A percentile compares a stretch with the other conserved stretches of the same genome.
These are phyloP conservation scores for Penicillium angulare DNA, from an alignment of 495 filamentous ascomycete genomes.

Conservation along the genomic window DNA sequence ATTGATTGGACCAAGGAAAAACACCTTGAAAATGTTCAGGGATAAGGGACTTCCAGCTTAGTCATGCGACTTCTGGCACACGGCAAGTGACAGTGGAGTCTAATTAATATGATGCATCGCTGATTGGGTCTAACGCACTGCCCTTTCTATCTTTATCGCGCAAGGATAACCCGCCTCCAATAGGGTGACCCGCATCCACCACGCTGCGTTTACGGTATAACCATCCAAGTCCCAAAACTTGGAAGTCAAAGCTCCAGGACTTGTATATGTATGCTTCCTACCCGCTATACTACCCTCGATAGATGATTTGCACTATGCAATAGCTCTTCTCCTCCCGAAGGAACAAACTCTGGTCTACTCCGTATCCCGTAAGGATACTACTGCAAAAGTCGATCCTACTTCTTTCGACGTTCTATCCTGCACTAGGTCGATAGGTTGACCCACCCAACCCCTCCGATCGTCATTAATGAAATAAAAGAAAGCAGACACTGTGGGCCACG, in stretches of 20 bases:
- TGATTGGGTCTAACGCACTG: background rate
- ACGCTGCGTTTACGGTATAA: background rate
- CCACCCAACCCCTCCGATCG: background rate
- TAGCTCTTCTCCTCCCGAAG: too few relatives aligned
- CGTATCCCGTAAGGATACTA: too few relatives aligned
- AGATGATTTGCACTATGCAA: too few relatives aligned
- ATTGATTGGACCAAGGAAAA: constrained; percentile 4
- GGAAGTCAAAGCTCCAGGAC: too few relatives aligned
- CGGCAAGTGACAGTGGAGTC: background rate
- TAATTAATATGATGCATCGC: background rate
- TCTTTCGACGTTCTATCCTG: background rate
- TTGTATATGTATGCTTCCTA: too few relatives aligned
- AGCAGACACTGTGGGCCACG: background rate
- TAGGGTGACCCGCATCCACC: background rate
- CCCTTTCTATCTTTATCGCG: constrained; percentile 3
- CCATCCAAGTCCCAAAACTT: background rate
- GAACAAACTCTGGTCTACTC: too few relatives aligned
- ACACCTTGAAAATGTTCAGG: too few relatives aligned
- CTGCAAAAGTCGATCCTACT: background rate
- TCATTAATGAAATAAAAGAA: background rate
- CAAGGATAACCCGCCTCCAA: background rate
- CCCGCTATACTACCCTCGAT: too few relatives aligned
- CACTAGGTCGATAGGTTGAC: background rate
- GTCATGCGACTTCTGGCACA: background rate
- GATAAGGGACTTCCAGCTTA: constrained; percentile 3